Evolutionary conservation across 2,329 filamentous ascomycete species (phyloP).

Genomic region (Pseudogymnoascus sp.): DNA sequence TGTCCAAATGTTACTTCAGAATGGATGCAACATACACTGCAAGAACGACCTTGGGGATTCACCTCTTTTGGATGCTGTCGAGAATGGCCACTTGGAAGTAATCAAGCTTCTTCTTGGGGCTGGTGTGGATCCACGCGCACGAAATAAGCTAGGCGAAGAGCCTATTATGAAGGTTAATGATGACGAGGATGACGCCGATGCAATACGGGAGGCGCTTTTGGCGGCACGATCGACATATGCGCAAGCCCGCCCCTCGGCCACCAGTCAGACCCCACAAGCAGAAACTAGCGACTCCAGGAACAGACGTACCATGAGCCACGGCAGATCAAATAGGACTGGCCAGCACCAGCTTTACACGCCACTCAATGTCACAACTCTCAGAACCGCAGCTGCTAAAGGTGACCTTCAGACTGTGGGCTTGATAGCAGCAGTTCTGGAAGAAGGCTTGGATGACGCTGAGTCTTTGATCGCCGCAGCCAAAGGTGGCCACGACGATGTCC

Average conservation of each 20-base stretch:
- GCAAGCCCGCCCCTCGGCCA: constrained; percentile 21
- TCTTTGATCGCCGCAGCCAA: constrained; percentile 86
- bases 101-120: constrained; percentile 76
- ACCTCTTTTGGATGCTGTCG: constrained; percentile 88
- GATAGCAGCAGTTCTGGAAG: constrained; percentile 48
- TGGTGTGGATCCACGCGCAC: constrained; percentile 83
- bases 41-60: constrained; percentile 80
- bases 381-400: constrained; percentile 51
- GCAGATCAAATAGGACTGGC: constrained; percentile 55
- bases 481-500: constrained; percentile 66
- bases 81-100: constrained; percentile 86
- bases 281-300: constrained; percentile 36
- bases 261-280: constrained; percentile 18
- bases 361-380: constrained; percentile 50
- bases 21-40: constrained; percentile 76
- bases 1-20: constrained; percentile 75
- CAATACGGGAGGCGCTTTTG: constrained; percentile 63
- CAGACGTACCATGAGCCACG: constrained; percentile 36
- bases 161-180: constrained; percentile 75
- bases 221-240: constrained; percentile 52
- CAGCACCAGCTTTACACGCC: constrained; percentile 57
- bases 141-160: constrained; percentile 87
- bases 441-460: constrained; percentile 63
- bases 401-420: constrained; percentile 54
- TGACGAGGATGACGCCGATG: constrained; percentile 67